Conservation (phyloP, 306 rosid species). For the Cyamopsis tetragonoloba region DNA sequence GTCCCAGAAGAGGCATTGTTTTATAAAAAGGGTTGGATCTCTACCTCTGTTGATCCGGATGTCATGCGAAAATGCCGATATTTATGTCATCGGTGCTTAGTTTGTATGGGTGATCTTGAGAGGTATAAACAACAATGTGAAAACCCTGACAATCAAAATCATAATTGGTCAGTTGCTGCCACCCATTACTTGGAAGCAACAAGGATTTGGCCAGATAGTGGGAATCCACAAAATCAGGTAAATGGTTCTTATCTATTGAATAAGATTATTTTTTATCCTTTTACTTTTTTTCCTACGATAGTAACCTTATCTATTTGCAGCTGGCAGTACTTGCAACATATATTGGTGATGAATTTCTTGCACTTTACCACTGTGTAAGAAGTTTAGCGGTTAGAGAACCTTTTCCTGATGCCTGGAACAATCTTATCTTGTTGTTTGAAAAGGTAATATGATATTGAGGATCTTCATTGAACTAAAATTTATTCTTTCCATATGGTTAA, state of each 20-base stretch:
- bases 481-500: neutral
- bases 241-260: neutral
- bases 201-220: slow-evolving; percentile 90
- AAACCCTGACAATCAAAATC: slow-evolving; percentile 47
- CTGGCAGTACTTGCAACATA: slow-evolving; percentile 95
- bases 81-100: slow-evolving; percentile 88
- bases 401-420: slow-evolving; percentile 90
- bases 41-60: slow-evolving; percentile 42
- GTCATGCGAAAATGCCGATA: slow-evolving; percentile 57
- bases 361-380: slow-evolving; percentile 91
- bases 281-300: neutral
- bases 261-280: neutral
- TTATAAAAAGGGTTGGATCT: slow-evolving; percentile 30
- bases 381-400: slow-evolving; percentile 89
- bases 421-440: slow-evolving; percentile 75
- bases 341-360: slow-evolving; percentile 86
- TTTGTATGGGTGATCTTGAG: slow-evolving; percentile 93
- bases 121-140: slow-evolving; percentile 81
- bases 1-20: slow-evolving; percentile 56
- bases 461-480: neutral
- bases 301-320: slow-evolving; percentile 39
- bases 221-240: slow-evolving; percentile 97
- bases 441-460: slow-evolving; percentile 48
- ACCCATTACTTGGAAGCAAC: slow-evolving; percentile 83
- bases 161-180: slow-evolving; percentile 90